Base-by-base conservation (phyloP, 2,329 filamentous ascomycete genomes). In the Xylariales sp. region DNA sequence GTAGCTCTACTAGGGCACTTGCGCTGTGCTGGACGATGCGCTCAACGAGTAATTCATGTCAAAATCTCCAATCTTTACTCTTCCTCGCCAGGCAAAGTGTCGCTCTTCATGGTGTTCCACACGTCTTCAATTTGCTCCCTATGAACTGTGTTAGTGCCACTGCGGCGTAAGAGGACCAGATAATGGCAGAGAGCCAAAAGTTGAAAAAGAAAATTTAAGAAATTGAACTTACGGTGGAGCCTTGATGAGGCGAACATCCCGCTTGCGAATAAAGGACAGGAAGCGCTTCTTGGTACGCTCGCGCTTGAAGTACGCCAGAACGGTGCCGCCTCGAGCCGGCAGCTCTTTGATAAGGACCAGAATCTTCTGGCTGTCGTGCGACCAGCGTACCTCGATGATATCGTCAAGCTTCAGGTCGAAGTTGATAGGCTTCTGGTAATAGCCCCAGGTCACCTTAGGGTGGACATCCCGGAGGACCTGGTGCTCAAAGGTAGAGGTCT, bases 221-320 rank as follows among this genome's bases (percentile, higher is more conserved):
- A 25, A 14, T 11, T 15, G 11, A n/a, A 14, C 70, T 59, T 51
- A 77, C 74, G 44, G 43, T 10, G 57, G 52, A 2, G 54, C 56
- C 47, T 66, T 65, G 2, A 60, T 50, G 32, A 75, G 43, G 29
- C 50, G 56, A 6, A 76, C 51, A 1, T 62, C 62, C 54, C 65
- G 67, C 44, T 61, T 62, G 41, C 60, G 58, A 27, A 68, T 61
- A 40, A 77, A 74, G 15, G 52, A 48, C 32, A 78, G 51, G 44
- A 79, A 75, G 3, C 75, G 62, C 40, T 62, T 59, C 59, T 76
- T 72, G 5, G 74, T 77, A 15, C 70, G 61, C 46, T 67, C 62
- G 5, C 74, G 55, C 52, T 74, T 73, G 47, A 79, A 78, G 38
- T 63, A 55, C 6, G 67, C 70, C 45, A 78, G 59, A 3, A 78